Evolutionary conservation across 2,329 filamentous ascomycete genomes (phyloP).

Genomic region (Ophiostoma montium): DNA sequence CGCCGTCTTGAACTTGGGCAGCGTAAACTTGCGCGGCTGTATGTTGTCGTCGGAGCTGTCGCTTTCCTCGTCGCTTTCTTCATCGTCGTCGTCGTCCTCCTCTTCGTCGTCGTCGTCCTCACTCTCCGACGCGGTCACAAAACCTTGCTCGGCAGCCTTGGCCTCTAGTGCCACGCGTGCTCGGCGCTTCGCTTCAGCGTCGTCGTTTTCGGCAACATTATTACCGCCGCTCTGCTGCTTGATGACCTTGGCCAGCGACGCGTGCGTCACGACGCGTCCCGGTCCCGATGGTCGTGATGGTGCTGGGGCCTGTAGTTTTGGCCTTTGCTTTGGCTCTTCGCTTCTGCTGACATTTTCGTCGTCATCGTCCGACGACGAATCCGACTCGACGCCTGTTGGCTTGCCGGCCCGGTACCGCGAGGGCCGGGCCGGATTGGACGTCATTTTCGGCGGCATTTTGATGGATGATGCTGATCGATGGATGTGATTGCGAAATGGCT

Average conservation of each 20-base stretch:
- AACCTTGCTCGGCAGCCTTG: conserved; percentile 44
- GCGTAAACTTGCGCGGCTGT: conserved; percentile 40
- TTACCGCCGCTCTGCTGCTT: conserved; percentile 25
- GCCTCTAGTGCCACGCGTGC: conserved; percentile 29
- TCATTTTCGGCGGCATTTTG: conserved; percentile 67
- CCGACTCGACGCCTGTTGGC: conserved; percentile 36
- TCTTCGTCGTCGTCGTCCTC: conserved; percentile 26
- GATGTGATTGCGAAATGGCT: no score
- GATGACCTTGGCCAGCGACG: conserved; percentile 9
- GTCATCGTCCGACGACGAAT: conserved; percentile 35
- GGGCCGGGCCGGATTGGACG: conserved; percentile 71
- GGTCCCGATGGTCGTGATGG: conserved; percentile 38
- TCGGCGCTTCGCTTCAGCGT: conserved; percentile 31
- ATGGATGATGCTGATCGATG: not conserved
- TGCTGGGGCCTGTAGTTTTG: conserved; percentile 11
- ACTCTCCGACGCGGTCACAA: conserved; percentile 43
- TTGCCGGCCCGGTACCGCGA: conserved; percentile 81
- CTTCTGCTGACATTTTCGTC: conserved; percentile 30
- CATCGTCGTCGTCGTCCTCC: conserved; percentile 29
- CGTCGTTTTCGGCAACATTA: conserved; percentile 23
- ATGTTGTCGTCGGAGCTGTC: conserved; percentile 30
- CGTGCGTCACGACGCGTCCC: conserved; percentile 32
- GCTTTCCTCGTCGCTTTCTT: conserved; percentile 23
- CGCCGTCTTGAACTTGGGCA: conserved; percentile 50
- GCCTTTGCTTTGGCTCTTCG: conserved; percentile 16